phyloP scores from a whole-genome alignment of 768 basidiomycete species.

The Tylopilus subfusipes region DNA sequence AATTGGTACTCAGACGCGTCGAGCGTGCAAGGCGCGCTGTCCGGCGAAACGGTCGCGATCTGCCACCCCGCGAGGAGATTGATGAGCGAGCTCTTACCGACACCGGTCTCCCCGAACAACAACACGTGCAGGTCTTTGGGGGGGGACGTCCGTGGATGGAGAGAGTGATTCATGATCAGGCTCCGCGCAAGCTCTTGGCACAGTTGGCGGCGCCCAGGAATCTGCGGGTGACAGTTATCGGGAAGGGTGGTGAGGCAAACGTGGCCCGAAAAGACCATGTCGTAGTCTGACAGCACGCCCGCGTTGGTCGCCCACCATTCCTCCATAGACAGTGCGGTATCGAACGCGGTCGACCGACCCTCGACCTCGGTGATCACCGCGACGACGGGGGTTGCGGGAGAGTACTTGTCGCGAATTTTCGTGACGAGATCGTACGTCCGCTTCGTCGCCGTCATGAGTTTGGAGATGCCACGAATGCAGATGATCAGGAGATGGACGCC shows the following conservation, averaged over 20 bases:
- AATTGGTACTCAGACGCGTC: slow-evolving; percentile 26
- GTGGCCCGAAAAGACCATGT: slow-evolving; percentile 33
- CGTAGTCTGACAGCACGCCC: slow-evolving; percentile 21
- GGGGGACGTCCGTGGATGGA: slow-evolving; percentile 12
- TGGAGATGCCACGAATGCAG: slow-evolving; percentile 24
- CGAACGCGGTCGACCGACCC: slow-evolving; percentile 12
- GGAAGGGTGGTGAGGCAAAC: slow-evolving; percentile 38
- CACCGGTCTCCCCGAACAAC: slow-evolving; percentile 38
- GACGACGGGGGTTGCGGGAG: slow-evolving; percentile 21
- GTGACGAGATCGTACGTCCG: slow-evolving; percentile 18
- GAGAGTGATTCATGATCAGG: slow-evolving; percentile 16
- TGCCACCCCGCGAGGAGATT: slow-evolving; percentile 28
- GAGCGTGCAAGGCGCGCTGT: slow-evolving; percentile 35
- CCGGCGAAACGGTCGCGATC: slow-evolving; percentile 21
- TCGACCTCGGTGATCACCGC: slow-evolving; percentile 33
- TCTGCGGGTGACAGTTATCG: slow-evolving; percentile 19
- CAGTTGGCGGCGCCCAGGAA: slow-evolving; percentile 17
- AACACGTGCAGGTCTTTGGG: slow-evolving; percentile 32
- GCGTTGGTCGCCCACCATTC: slow-evolving; percentile 39
- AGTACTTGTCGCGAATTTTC: slow-evolving; percentile 14
- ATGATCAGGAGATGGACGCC: slow-evolving; percentile 26
- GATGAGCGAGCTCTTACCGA: slow-evolving; percentile 26
- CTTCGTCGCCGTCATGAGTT: slow-evolving; percentile 14
- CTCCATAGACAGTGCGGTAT: slow-evolving; percentile 26
- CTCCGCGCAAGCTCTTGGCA: slow-evolving; percentile 19